Base-by-base conservation (phyloP, 2,329 filamentous ascomycete species). In the Rachicladosporium sp. region DNA sequence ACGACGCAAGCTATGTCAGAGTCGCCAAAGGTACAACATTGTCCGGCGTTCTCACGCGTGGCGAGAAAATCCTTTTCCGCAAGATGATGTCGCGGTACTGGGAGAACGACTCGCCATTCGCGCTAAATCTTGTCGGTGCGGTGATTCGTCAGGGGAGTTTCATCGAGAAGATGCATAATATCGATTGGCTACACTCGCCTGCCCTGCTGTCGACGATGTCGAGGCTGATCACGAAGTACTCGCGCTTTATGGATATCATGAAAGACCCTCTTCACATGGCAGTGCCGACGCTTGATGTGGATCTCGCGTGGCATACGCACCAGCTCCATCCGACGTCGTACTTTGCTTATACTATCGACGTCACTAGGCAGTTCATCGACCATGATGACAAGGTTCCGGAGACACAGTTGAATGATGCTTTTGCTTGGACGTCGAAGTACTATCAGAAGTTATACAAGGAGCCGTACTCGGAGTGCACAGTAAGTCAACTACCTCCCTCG, bases 331-430 rank as follows among this genome's bases (percentile, higher is more conserved):
- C 83, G 0, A 51, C 55, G 2, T 52, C 63, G 3, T 91, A 91
- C 60, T 80, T 75, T 50, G 43, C 55, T 2, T 79, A 73, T 54
- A 79, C 73, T 1, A 54, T 69, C 1, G 40, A 37, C 0, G 56
- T 57, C 13, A 70, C 68, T 4, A 53, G 52, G 1, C 74, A 70
- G 36, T 84, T 86, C 52, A 72, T 89, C 48, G 78, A 88, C 53
- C 85, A 93, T 53, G 80, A 91, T 57, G 86, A 93, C 65, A 89
- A 89, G 60, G 76, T 93, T 13, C 76, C 79, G 36, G 80, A 87
- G 51, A 64, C 63, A 10, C 70, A 68, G 36, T 69, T 93, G 5
- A 73, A 73, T 33, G 64, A 67, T 1, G 67, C 70, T 4, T 91
- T 91, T 52, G 75, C 78, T 53, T 83, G 75, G 73, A 93, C 85